phyloP scores from a whole-genome alignment of 2,329 filamentous ascomycete genomes.

The Diaporthe citriasiana region DNA sequence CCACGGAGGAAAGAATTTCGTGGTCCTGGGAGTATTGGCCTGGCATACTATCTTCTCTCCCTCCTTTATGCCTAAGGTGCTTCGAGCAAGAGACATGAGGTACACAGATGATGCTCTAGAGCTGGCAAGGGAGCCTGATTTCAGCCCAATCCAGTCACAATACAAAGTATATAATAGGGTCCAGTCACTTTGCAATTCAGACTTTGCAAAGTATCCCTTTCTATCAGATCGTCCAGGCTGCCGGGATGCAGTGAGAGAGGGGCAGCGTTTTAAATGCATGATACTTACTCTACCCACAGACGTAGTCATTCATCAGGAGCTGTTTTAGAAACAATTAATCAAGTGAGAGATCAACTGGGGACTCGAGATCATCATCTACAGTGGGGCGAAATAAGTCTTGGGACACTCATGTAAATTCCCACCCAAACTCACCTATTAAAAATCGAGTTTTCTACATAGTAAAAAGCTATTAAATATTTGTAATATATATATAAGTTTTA shows the following conservation, averaged over 20 bases:
- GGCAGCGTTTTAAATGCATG: too few relatives aligned
- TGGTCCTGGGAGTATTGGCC: neutral
- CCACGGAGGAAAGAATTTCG: neutral
- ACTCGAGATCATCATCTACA: too few relatives aligned
- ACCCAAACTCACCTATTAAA: too few relatives aligned
- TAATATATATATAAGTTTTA: too few relatives aligned
- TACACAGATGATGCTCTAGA: neutral
- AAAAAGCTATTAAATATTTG: too few relatives aligned
- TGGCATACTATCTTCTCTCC: neutral
- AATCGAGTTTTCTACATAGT: too few relatives aligned
- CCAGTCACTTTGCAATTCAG: neutral
- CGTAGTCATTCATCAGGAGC: neutral
- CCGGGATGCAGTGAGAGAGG: too few relatives aligned
- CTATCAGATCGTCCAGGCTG: too few relatives aligned
- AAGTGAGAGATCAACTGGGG: too few relatives aligned
- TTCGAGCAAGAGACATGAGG: neutral
- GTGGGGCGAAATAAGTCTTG: too few relatives aligned
- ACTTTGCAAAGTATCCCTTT: neutral
- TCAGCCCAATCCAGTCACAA: neutral
- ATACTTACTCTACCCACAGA: neutral
- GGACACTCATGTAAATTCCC: too few relatives aligned
- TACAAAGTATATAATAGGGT: neutral
- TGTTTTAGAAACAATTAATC: neutral
- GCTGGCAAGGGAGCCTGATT: neutral
- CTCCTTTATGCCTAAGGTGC: neutral